Evolutionary conservation across 2,329 filamentous ascomycete genomes (phyloP).

Genomic region (Fusarium burgessii): DNA sequence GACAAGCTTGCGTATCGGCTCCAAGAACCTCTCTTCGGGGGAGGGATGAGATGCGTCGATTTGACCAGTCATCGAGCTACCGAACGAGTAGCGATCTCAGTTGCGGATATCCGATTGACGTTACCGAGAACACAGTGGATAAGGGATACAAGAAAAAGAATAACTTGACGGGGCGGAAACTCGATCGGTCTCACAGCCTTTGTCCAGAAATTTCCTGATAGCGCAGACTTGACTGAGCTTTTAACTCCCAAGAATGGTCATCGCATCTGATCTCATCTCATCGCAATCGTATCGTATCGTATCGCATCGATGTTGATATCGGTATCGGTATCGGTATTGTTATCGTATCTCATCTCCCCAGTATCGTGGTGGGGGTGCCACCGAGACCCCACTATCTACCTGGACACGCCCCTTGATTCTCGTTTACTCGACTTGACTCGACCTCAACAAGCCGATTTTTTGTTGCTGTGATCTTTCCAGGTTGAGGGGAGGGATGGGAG

Average conservation of each 20-base stretch:
- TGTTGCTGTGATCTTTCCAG: constrained; percentile 2
- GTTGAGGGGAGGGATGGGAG: background rate
- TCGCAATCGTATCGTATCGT: constrained; percentile 44
- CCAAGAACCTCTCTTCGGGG: constrained; percentile 7
- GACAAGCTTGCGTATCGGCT: constrained; percentile 11
- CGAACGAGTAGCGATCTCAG: constrained; percentile 23
- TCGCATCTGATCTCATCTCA: constrained; percentile 28
- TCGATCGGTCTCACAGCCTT: background rate
- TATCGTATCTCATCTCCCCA: constrained; percentile 44
- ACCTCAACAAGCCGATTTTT: background rate
- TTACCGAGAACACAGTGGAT: background rate
- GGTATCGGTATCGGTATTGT: constrained; percentile 2
- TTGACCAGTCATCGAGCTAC: constrained; percentile 27
- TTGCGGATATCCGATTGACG: constrained; percentile 6
- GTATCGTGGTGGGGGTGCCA: constrained; percentile 30
- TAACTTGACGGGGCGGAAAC: background rate
- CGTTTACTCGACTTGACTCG: background rate
- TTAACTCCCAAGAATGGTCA: background rate
- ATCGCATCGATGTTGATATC: constrained; percentile 14
- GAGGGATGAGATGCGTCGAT: constrained; percentile 8
- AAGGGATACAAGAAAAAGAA: background rate
- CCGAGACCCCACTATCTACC: constrained; percentile 23
- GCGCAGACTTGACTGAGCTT: background rate
- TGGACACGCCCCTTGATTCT: constrained; percentile 23
- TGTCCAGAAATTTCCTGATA: background rate